Evolutionary conservation across 2,329 filamentous ascomycete genomes (phyloP).

Genomic region (Microdochium bolleyi): DNA sequence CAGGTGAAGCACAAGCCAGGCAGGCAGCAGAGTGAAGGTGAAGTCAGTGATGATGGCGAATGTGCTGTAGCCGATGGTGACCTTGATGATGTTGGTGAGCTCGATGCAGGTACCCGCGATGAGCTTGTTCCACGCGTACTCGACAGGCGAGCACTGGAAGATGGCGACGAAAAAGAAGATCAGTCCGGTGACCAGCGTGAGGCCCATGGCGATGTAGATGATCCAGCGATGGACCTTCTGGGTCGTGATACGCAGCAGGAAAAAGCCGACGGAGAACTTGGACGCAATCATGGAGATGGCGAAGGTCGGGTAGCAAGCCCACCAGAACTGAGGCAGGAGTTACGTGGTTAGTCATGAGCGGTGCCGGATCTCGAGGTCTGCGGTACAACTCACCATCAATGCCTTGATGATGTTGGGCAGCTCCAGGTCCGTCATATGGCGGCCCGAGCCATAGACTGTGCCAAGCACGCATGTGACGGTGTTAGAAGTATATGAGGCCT

Average conservation of each 20-base stretch:
- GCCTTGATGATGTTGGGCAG: not conserved
- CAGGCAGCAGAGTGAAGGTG: slow-evolving; percentile 31
- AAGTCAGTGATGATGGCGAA: slow-evolving; percentile 30
- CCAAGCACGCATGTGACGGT: not conserved
- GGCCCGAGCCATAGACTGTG: not conserved
- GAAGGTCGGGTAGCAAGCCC: not conserved
- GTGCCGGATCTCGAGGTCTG: slow-evolving; percentile 4
- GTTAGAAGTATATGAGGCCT: not conserved
- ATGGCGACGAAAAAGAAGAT: slow-evolving; percentile 12
- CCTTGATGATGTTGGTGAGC: slow-evolving; percentile 28
- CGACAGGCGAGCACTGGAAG: slow-evolving; percentile 10
- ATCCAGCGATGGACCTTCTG: slow-evolving; percentile 7
- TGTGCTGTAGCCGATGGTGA: slow-evolving; percentile 34
- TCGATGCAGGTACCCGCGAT: slow-evolving; percentile 12
- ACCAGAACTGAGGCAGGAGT: not conserved
- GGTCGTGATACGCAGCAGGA: slow-evolving; percentile 11
- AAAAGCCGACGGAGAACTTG: slow-evolving; percentile 8
- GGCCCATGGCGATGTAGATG: slow-evolving; percentile 7
- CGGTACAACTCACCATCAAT: not conserved
- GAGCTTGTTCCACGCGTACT: slow-evolving; percentile 10
- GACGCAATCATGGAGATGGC: not conserved
- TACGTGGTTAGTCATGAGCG: slow-evolving; percentile 6
- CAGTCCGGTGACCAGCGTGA: slow-evolving; percentile 8
- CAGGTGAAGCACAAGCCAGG: slow-evolving; percentile 36
- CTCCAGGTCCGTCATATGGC: not conserved